These are phyloP conservation scores for Diaporthe longicolla DNA, from an alignment of 2,329 filamentous ascomycete genomes.

Conservation along the genomic window DNA sequence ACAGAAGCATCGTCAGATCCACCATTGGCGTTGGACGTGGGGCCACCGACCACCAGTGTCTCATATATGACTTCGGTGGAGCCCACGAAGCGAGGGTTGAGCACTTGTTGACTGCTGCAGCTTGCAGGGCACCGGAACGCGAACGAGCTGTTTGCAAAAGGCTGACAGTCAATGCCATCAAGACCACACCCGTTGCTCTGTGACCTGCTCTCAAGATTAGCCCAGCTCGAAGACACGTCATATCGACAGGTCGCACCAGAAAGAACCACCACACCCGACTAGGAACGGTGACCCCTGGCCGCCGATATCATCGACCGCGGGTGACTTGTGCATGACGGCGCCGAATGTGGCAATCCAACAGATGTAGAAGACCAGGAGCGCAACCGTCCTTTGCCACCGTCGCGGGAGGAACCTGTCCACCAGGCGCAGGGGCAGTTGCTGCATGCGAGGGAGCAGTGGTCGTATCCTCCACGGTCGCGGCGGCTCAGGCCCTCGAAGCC, in stretches of 20 bases:
- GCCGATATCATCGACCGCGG: conserved; percentile 33
- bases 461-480: conserved; percentile 37
- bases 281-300: conserved; percentile 37
- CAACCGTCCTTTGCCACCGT: conserved; percentile 35
- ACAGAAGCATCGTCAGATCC: conserved; percentile 14
- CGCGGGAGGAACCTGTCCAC: conserved; percentile 35
- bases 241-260: conserved; percentile 31
- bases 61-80: conserved; percentile 40
- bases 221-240: not conserved
- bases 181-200: conserved; percentile 39
- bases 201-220: conserved; percentile 33
- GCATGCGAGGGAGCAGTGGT: conserved; percentile 38
- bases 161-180: conserved; percentile 37
- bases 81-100: conserved; percentile 39
- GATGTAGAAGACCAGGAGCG: conserved; percentile 38
- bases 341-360: conserved; percentile 41
- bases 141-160: conserved; percentile 40
- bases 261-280: conserved; percentile 33
- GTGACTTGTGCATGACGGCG: conserved; percentile 37
- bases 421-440: conserved; percentile 40
- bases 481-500: conserved; percentile 31
- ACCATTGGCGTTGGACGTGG: conserved; percentile 24
- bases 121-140: conserved; percentile 40
- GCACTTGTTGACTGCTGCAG: conserved; percentile 39
- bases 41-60: conserved; percentile 38